phyloP scores from a whole-genome alignment of 1,284 basidiomycete species.

The Ceratorhiza oryzae-sativae region DNA sequence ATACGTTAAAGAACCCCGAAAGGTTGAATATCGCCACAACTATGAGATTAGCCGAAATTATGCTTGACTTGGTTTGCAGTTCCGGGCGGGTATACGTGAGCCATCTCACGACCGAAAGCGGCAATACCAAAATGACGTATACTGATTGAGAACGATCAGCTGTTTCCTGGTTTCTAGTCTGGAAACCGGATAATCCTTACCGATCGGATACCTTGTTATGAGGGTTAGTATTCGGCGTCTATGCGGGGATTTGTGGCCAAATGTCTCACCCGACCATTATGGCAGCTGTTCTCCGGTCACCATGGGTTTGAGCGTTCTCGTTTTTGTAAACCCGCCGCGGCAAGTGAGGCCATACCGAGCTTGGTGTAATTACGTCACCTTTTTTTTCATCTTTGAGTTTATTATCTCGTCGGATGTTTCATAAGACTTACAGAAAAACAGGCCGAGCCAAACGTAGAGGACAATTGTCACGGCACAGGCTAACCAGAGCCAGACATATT shows the following conservation, averaged over 20 bases:
- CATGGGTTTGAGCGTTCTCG: neutral
- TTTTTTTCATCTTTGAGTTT: neutral
- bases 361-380: conserved; percentile 3
- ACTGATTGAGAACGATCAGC: neutral
- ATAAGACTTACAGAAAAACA: neutral
- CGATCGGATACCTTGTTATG: neutral
- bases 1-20: neutral
- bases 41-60: neutral
- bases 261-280: neutral
- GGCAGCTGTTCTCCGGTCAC: neutral
- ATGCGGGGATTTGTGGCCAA: neutral
- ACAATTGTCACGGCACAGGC: conserved; percentile 9
- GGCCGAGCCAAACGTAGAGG: neutral
- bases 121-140: neutral
- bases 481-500: conserved; percentile 15
- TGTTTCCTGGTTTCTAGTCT: neutral
- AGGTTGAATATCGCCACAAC: neutral
- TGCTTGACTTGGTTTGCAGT: neutral
- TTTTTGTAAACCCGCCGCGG: neutral
- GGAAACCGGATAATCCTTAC: neutral
- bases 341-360: neutral
- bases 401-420: too few relatives aligned
- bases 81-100: neutral
- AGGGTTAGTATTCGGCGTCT: neutral
- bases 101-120: conserved; percentile 2